Evolutionary conservation across 495 filamentous ascomycete species (phyloP), one percentile per base, ranked within the genome.

Genomic region (Extremus antarcticus): DNA sequence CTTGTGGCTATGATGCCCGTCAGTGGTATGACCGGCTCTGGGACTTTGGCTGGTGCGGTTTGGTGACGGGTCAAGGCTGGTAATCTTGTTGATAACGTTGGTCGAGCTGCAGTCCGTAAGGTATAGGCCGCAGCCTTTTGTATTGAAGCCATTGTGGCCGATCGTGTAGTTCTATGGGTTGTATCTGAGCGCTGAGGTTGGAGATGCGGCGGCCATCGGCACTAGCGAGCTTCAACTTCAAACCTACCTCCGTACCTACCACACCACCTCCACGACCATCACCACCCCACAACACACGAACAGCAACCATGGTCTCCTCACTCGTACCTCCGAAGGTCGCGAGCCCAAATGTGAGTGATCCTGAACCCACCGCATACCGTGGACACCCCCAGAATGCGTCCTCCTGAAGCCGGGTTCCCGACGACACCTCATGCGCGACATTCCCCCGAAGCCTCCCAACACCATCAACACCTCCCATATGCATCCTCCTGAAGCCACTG

Each of bases 251-350:
- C n/a, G n/a, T n/a, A n/a, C n/a, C n/a, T n/a, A n/a, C n/a, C n/a
- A n/a, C n/a, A n/a, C n/a, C n/a, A 13, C 29, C 29, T 13, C 13
- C 13, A 35, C 29, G 29, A 35, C 29, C 29, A 13, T 35, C 29
- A 40, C 23, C 3, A 41, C 32, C 29, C 22, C 54, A 53, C 29
- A 23, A 7, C 19, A 43, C 43, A 11, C 40, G 15, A 25, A 35
- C 22, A 4, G 29, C 53, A 52, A 54, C 10, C 50, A 62, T 62
- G 59, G 58, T 99, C 67, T 96, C 94, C 66, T 95, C 94, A 78
- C 80, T 99, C 69, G 94, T 99, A 71, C 92, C 92, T 63, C 92
- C 92, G 63, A 97, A 97, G 86, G 90, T 91, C n/a, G n/a, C n/a
- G n/a, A n/a, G n/a, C n/a, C n/a, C n/a, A n/a, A n/a, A 81, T 35